These are phyloP conservation scores for Salix dunnii DNA, from an alignment of 345 rosid species.

Conservation along the genomic window DNA sequence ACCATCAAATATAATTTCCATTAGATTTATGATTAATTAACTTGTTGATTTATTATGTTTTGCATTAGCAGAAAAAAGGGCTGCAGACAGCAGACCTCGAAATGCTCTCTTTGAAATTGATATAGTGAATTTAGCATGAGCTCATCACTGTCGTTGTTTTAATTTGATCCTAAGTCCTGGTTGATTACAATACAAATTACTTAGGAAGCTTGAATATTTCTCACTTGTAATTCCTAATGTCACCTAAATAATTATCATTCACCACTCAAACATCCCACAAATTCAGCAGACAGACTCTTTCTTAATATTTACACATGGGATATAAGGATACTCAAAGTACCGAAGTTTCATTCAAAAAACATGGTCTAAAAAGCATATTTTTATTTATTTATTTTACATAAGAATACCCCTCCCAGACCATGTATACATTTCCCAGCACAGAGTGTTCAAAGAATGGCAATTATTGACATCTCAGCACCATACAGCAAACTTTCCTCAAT, in stretches of 20 bases:
- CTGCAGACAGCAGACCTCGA: background rate
- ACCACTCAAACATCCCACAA: background rate
- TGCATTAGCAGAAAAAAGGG: background rate
- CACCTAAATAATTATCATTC: background rate
- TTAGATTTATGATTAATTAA: background rate
- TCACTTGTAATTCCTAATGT: background rate
- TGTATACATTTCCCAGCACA: background rate
- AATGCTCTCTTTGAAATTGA: background rate
- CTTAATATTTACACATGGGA: background rate
- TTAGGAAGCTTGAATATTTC: background rate
- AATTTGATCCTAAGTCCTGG: background rate
- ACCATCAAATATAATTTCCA: background rate
- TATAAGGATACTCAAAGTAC: background rate
- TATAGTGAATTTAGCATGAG: background rate
- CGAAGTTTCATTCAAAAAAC: background rate
- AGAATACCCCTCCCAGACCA: background rate
- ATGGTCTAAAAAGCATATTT: background rate
- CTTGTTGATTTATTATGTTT: background rate
- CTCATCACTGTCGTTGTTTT: background rate
- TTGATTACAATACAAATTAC: background rate
- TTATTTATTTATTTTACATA: no score
- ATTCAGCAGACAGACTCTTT: background rate
- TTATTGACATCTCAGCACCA: background rate
- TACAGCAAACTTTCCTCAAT: background rate
- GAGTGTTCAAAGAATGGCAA: background rate